A percentile compares a stretch with the other conserved stretches of the same genome.
Evolutionary conservation across 805 yeast genomes (phyloP).

Genomic region (Metschnikowia koreensis): DNA sequence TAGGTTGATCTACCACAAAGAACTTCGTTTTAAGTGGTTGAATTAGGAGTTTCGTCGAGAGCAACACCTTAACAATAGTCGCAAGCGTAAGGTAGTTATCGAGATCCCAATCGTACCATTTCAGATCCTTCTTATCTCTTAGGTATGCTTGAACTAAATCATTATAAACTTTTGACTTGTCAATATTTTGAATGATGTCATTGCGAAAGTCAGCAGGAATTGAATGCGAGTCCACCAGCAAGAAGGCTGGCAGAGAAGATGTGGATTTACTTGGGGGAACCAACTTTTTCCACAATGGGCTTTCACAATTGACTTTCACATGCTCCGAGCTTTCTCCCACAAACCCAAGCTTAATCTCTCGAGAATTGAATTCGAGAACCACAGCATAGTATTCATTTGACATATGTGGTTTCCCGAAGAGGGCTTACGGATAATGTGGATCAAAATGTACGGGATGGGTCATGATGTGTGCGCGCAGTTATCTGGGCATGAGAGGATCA

Average conservation of each 20-base stretch:
- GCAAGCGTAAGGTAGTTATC: conserved; percentile 12
- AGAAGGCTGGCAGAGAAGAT: conserved; percentile 9
- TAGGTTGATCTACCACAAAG: conserved; percentile 13
- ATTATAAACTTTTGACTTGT: not conserved
- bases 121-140: conserved; percentile 1
- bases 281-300: conserved; percentile 12
- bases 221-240: conserved; percentile 13
- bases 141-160: conserved; percentile 2
- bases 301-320: conserved; percentile 3
- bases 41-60: conserved; percentile 12
- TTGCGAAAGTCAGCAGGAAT: conserved; percentile 1
- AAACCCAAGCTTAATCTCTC: conserved; percentile 15
- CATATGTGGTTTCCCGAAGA: conserved; percentile 8
- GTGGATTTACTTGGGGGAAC: not conserved
- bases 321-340: conserved; percentile 17
- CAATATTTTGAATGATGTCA: not conserved
- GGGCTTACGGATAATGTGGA: too few species aligned
- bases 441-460: too few species aligned
- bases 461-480: too few species aligned
- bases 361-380: conserved; percentile 15
- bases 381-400: conserved; percentile 21
- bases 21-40: conserved; percentile 14
- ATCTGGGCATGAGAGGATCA: too few species aligned
- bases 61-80: conserved; percentile 7
- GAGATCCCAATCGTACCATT: conserved; percentile 14